Conservation (phyloP, 2,329 filamentous ascomycete species). For the Sphaerulina populicola region DNA sequence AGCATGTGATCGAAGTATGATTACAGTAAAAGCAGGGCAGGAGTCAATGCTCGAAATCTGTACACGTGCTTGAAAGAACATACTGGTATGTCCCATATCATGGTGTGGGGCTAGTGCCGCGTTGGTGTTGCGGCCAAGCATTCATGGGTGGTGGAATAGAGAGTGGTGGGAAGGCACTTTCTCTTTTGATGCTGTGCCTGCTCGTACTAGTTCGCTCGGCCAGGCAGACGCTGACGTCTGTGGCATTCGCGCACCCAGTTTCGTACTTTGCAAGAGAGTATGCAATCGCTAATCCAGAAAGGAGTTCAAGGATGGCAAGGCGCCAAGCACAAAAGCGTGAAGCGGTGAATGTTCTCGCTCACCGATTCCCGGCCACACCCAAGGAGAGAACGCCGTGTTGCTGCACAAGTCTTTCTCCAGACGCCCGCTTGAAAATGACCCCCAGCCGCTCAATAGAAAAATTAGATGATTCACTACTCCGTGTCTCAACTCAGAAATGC, state of each 20-base stretch:
- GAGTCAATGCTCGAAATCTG: too few species aligned
- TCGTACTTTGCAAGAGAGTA: constrained; percentile 14
- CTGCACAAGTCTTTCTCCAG: constrained; percentile 7
- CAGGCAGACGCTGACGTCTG: background rate
- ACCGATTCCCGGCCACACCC: constrained; percentile 2
- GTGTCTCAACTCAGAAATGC: constrained; percentile 11
- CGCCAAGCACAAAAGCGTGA: constrained; percentile 13
- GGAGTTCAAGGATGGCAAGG: constrained; percentile 13
- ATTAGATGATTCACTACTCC: constrained; percentile 20
- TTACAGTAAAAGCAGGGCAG: too few species aligned
- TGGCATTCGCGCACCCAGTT: constrained; percentile 3
- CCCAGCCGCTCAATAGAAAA: constrained; percentile 14
- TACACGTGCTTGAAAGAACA: too few species aligned
- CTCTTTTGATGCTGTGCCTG: too few species aligned
- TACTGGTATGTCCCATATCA: too few species aligned
- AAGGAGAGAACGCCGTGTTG: constrained; percentile 7
- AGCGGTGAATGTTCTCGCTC: constrained; percentile 4
- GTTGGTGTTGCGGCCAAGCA: too few species aligned
- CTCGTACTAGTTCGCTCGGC: too few species aligned
- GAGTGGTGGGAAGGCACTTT: too few species aligned
- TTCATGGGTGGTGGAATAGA: too few species aligned
- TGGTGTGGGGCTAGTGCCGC: too few species aligned
- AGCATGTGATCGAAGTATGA: too few species aligned
- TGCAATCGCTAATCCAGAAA: constrained; percentile 21
- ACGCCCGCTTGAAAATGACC: constrained; percentile 8